A percentile compares a stretch with the other conserved stretches of the same genome.
These are phyloP conservation scores for Xylariaceae sp. DNA, from an alignment of 2,329 filamentous ascomycete genomes.

Conservation along the genomic window DNA sequence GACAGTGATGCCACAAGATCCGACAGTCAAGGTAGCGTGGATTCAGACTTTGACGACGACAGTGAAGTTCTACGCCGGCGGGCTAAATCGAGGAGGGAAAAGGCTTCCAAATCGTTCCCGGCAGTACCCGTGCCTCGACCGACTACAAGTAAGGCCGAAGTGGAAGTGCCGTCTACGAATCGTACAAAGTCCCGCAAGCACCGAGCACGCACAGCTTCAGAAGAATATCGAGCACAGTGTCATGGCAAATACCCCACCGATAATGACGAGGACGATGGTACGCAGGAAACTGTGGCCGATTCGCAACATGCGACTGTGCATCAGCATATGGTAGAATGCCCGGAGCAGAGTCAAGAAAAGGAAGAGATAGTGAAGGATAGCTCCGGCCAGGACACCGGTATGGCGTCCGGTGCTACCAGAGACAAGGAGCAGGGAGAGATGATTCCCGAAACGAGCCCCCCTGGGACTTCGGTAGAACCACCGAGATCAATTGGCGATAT, in stretches of 20 bases:
- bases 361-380: too few species aligned
- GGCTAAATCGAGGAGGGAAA: constrained; percentile 19
- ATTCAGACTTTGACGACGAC: constrained; percentile 20
- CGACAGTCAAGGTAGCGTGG: constrained; percentile 12
- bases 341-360: too few species aligned
- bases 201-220: constrained; percentile 4
- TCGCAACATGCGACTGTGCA: constrained; percentile 18
- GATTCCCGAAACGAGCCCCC: constrained; percentile 25
- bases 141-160: constrained; percentile 12
- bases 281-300: constrained; percentile 25
- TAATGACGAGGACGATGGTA: constrained; percentile 14
- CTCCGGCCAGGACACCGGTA: too few species aligned
- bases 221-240: constrained; percentile 10
- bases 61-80: constrained; percentile 10
- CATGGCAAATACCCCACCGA: constrained; percentile 9
- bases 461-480: constrained; percentile 13
- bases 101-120: constrained; percentile 20
- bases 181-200: constrained; percentile 10
- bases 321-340: constrained; percentile 4
- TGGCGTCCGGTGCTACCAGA: too few species aligned
- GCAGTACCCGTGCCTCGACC: constrained; percentile 16
- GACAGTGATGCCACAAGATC: constrained; percentile 8
- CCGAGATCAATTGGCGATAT: constrained; percentile 16
- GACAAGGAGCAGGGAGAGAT: constrained; percentile 21
- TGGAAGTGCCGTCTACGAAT: constrained; percentile 25